phyloP scores from a whole-genome alignment of 1,284 basidiomycete species.

The Cutaneotrichosporon cyanovorans region DNA sequence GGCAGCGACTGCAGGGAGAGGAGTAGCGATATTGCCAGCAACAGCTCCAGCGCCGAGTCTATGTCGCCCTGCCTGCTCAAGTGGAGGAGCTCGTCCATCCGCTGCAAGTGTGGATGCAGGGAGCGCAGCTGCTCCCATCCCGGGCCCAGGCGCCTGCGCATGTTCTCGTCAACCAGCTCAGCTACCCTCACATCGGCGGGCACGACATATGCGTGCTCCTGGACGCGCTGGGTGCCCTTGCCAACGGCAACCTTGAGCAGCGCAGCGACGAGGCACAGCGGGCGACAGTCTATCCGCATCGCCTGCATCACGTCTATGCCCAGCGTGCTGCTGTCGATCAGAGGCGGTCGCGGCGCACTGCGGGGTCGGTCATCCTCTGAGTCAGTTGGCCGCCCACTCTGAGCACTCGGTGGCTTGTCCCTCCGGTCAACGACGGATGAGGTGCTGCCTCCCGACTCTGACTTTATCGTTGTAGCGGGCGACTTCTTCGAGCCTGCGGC shows the following conservation, averaged over 20 bases:
- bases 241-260: conserved; percentile 23
- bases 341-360: too few species aligned
- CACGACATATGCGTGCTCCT: too few species aligned
- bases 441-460: too few species aligned
- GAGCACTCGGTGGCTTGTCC: too few species aligned
- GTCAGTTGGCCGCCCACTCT: not conserved
- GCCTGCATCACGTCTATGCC: not conserved
- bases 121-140: conserved; percentile 30
- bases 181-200: too few species aligned
- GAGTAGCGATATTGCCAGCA: conserved; percentile 26
- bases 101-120: conserved; percentile 37
- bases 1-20: conserved; percentile 25
- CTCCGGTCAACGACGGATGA: too few species aligned
- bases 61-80: conserved; percentile 3
- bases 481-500: too few species aligned
- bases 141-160: conserved; percentile 21
- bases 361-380: not conserved
- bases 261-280: conserved; percentile 29
- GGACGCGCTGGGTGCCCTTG: not conserved
- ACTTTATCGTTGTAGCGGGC: too few species aligned
- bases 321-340: too few species aligned
- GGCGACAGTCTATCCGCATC: conserved; percentile 32
- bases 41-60: conserved; percentile 17
- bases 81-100: conserved; percentile 22
- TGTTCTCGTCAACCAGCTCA: conserved; percentile 17